phyloP scores from a whole-genome alignment of 768 basidiomycete species.

The Lyophyllum semitale region DNA sequence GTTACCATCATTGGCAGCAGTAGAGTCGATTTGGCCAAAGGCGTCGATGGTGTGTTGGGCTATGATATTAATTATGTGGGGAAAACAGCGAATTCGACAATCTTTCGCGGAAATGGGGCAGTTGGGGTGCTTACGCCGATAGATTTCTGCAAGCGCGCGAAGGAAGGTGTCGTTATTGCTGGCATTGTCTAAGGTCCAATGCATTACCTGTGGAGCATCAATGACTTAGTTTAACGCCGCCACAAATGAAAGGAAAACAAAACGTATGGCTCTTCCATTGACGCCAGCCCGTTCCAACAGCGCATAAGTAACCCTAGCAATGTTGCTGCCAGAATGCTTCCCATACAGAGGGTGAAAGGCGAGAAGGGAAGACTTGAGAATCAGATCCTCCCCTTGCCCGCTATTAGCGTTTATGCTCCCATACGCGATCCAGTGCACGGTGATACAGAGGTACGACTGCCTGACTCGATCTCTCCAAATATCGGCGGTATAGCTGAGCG shows the following conservation, averaged over 20 bases:
- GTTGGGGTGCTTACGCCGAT: not conserved
- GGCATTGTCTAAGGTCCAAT: constrained; percentile 19
- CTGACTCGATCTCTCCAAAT: not conserved
- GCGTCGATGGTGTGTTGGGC: constrained; percentile 8
- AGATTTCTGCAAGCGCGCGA: not conserved
- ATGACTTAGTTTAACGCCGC: too few relatives aligned
- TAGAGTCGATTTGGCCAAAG: not conserved
- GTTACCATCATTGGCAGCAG: not conserved
- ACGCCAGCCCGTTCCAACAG: not conserved
- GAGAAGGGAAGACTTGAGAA: not conserved
- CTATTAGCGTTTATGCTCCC: not conserved
- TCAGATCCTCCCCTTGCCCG: not conserved
- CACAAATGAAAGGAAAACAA: too few relatives aligned
- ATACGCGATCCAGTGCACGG: not conserved
- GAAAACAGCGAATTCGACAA: constrained; percentile 19
- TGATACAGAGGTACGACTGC: not conserved
- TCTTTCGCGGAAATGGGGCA: constrained; percentile 11
- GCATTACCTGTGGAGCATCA: too few relatives aligned
- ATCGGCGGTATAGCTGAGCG: not conserved
- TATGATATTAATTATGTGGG: constrained; percentile 21
- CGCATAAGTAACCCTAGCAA: not conserved
- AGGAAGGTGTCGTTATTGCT: constrained; percentile 15
- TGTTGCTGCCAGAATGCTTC: not conserved
- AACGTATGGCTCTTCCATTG: not conserved
- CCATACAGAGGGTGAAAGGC: not conserved